phyloP scores from a whole-genome alignment of 805 yeast genomes.

The Spathaspora passalidarum region DNA sequence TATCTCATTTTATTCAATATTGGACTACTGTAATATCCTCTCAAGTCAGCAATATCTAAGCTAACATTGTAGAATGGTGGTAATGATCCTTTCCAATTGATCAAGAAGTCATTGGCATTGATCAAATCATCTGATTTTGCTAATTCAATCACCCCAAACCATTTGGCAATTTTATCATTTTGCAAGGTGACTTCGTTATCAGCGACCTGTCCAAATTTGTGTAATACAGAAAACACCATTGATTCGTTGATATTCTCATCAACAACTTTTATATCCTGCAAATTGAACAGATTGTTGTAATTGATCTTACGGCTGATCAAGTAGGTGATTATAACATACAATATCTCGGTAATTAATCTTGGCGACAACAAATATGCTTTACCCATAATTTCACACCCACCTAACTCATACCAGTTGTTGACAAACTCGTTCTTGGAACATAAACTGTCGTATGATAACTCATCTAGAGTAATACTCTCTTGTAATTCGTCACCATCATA shows the following conservation, averaged over 20 bases:
- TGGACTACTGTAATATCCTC: conserved; percentile 56
- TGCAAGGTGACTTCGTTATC: conserved; percentile 36
- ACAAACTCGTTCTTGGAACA: conserved; percentile 55
- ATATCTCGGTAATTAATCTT: conserved; percentile 21
- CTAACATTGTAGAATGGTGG: conserved; percentile 64
- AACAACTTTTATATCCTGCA: neutral
- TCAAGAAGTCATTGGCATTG: conserved; percentile 51
- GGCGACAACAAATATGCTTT: conserved; percentile 30
- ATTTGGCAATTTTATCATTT: conserved; percentile 42
- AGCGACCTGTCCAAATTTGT: conserved; percentile 38
- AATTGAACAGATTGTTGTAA: conserved; percentile 12
- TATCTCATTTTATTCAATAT: conserved; percentile 45
- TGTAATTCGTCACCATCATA: conserved; percentile 16
- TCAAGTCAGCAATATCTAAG: conserved; percentile 50
- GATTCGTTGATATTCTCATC: conserved; percentile 13
- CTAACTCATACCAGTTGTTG: conserved; percentile 46
- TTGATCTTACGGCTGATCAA: conserved; percentile 23
- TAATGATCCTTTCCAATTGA: conserved; percentile 59
- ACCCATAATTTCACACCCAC: conserved; percentile 57
- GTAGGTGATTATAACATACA: conserved; percentile 24
- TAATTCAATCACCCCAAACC: conserved; percentile 63
- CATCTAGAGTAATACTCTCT: conserved; percentile 16
- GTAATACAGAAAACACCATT: conserved; percentile 50
- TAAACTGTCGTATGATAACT: conserved; percentile 44
- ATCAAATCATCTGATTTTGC: conserved; percentile 16